Conservation (phyloP, 2,329 filamentous ascomycete species). For the Beauveria sp. region DNA sequence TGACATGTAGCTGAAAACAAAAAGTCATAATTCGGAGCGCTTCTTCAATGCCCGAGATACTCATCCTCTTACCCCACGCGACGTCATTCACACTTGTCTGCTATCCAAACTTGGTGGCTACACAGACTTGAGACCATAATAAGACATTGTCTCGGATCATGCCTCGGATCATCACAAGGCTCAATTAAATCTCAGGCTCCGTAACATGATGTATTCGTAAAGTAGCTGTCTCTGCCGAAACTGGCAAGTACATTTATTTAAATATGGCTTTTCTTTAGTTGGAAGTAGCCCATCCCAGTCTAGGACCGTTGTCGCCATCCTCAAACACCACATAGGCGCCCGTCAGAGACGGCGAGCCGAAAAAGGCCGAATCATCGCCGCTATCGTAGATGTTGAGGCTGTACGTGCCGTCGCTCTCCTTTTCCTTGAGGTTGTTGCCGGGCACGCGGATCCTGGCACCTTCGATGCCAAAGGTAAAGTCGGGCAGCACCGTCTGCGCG, state of each 20-base stretch:
- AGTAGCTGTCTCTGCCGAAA: not conserved
- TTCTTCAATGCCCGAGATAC: too few species aligned
- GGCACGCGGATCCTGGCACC: constrained; percentile 47
- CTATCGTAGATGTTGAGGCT: not conserved
- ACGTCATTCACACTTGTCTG: too few species aligned
- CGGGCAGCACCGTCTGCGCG: constrained; percentile 37
- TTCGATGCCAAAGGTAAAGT: constrained; percentile 48
- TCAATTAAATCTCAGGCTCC: too few species aligned
- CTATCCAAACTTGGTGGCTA: too few species aligned
- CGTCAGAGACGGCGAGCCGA: constrained; percentile 5
- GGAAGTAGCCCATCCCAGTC: constrained; percentile 4
- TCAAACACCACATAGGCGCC: constrained; percentile 6
- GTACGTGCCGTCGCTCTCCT: not conserved
- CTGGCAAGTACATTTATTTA: not conserved
- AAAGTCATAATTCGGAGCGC: too few species aligned
- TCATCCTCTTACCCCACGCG: too few species aligned
- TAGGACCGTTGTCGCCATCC: not conserved
- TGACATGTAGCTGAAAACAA: too few species aligned
- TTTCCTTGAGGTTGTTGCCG: constrained; percentile 24
- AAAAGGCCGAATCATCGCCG: not conserved
- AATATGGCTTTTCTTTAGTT: not conserved
- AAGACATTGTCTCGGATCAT: too few species aligned
- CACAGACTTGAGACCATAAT: too few species aligned
- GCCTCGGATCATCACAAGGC: not conserved
- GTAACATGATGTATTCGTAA: not conserved